Percentiles rank a stretch among this genome's conserved stretches.
Conservation (phyloP, 2,329 filamentous ascomycete genomes). For the Aspergillus thermomutatus region DNA sequence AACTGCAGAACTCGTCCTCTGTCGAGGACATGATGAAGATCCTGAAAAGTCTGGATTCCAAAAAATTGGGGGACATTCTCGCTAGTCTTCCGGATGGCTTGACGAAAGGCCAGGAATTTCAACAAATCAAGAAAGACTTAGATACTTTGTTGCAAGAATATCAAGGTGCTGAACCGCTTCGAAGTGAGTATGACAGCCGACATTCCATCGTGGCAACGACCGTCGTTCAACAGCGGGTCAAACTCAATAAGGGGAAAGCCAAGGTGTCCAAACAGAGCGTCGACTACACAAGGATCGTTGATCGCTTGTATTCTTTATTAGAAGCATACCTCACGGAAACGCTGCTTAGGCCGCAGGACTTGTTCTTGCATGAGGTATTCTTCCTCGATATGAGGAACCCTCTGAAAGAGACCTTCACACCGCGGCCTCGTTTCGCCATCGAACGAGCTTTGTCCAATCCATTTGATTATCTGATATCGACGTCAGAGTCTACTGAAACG, state of each 20-base stretch:
- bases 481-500: constrained; percentile 31
- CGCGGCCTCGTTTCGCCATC: constrained; percentile 55
- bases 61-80: constrained; percentile 44
- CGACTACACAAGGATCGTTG: constrained; percentile 54
- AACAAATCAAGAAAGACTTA: constrained; percentile 46
- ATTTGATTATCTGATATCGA: constrained; percentile 59
- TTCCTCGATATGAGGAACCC: constrained; percentile 58
- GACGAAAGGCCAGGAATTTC: constrained; percentile 35
- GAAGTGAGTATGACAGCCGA: constrained; percentile 72
- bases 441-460: constrained; percentile 59
- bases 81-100: constrained; percentile 31
- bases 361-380: constrained; percentile 57
- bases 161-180: constrained; percentile 52
- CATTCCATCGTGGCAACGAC: constrained; percentile 55
- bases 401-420: constrained; percentile 56
- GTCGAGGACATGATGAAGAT: constrained; percentile 52
- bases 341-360: constrained; percentile 48
- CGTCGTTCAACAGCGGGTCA: constrained; percentile 58
- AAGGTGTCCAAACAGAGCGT: constrained; percentile 52
- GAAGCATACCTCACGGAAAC: constrained; percentile 44
- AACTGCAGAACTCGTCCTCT: constrained; percentile 50
- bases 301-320: constrained; percentile 45
- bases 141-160: constrained; percentile 47
- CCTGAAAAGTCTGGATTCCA: constrained; percentile 53
- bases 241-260: constrained; percentile 55